phyloP scores from a whole-genome alignment of 148 eudicot genomes.

The Oxyria digyna region DNA sequence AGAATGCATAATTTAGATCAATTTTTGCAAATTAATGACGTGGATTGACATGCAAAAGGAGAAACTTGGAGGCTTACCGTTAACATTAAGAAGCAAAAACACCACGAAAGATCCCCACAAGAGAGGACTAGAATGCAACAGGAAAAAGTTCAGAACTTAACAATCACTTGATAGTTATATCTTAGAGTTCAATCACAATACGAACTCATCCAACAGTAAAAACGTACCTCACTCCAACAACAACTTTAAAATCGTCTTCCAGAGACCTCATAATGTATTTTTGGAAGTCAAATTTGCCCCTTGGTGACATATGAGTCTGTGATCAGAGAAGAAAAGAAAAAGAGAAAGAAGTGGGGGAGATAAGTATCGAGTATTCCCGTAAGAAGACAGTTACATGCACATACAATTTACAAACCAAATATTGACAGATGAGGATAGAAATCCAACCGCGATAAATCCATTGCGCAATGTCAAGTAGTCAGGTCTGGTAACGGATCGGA shows the following conservation, averaged over 20 bases:
- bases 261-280: slow-evolving; percentile 88
- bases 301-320: slow-evolving; percentile 88
- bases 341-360: neutral
- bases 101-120: slow-evolving; percentile 71
- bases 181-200: neutral
- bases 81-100: slow-evolving; percentile 58
- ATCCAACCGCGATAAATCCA: slow-evolving; percentile 51
- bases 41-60: neutral
- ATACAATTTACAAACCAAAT: neutral
- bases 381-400: too few relatives aligned
- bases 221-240: slow-evolving; percentile 80
- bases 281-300: slow-evolving; percentile 88
- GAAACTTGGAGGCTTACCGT: slow-evolving; percentile 29
- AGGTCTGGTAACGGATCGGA: slow-evolving; percentile 47
- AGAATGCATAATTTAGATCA: slow-evolving; percentile 1
- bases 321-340: neutral
- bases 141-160: neutral
- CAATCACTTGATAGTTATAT: neutral
- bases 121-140: slow-evolving; percentile 39
- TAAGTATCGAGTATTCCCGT: too few relatives aligned
- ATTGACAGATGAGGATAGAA: slow-evolving; percentile 14
- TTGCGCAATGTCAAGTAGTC: slow-evolving; percentile 79
- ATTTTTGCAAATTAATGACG: neutral
- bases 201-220: too few relatives aligned
- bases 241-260: slow-evolving; percentile 94